phyloP scores from a whole-genome alignment of 2,329 filamentous ascomycete genomes.

The Cordyceps sp. region DNA sequence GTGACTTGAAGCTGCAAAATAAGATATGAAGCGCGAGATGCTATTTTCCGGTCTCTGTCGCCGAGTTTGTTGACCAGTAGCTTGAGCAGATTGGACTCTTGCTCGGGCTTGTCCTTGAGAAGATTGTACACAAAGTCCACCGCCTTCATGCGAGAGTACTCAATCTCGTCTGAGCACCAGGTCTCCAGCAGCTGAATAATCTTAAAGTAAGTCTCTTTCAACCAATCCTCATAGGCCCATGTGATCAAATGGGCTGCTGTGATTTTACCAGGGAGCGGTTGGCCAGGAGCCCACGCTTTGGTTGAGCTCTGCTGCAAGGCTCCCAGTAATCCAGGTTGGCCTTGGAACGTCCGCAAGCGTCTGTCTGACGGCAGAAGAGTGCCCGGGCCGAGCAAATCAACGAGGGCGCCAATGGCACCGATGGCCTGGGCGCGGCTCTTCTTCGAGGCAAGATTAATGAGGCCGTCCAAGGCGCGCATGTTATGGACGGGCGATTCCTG shows the following conservation, averaged over 20 bases:
- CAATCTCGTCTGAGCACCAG: slow-evolving; percentile 91
- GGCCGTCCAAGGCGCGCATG: slow-evolving; percentile 69
- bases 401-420: slow-evolving; percentile 79
- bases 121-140: slow-evolving; percentile 86
- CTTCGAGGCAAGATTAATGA: slow-evolving; percentile 75
- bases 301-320: slow-evolving; percentile 46
- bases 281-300: slow-evolving; percentile 47
- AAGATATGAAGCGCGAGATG: slow-evolving; percentile 82
- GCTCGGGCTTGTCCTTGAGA: slow-evolving; percentile 89
- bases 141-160: slow-evolving; percentile 75
- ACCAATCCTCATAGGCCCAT: slow-evolving; percentile 90
- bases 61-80: slow-evolving; percentile 93
- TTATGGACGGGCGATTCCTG: slow-evolving; percentile 96
- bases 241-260: slow-evolving; percentile 63
- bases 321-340: slow-evolving; percentile 60
- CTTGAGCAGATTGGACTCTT: slow-evolving; percentile 84
- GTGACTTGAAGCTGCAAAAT: slow-evolving; percentile 79
- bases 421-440: slow-evolving; percentile 86
- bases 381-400: slow-evolving; percentile 85
- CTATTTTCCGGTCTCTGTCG: slow-evolving; percentile 88
- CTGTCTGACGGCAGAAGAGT: slow-evolving; percentile 69
- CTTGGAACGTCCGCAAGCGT: slow-evolving; percentile 62
- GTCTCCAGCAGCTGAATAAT: slow-evolving; percentile 79
- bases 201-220: slow-evolving; percentile 88
- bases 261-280: slow-evolving; percentile 56